Evolutionary conservation across 1,284 basidiomycete genomes (phyloP).

Genomic region (Trichosporon sp.): DNA sequence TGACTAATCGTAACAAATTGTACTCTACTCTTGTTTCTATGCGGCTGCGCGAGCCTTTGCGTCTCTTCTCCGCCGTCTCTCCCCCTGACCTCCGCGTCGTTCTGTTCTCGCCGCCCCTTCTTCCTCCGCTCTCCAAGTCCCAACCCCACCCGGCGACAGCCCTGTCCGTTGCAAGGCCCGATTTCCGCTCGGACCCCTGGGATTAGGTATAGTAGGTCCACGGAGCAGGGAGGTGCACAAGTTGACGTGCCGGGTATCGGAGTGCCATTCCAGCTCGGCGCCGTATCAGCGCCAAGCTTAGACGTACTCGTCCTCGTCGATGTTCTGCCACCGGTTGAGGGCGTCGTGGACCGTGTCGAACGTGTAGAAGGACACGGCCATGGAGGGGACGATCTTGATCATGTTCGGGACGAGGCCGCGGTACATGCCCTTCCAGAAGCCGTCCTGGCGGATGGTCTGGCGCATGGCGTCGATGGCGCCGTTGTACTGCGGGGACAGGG

Average conservation of each 20-base stretch:
- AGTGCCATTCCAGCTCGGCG: not conserved
- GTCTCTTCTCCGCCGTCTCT: not conserved
- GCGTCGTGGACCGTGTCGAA: conserved; percentile 49
- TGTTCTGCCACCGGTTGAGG: conserved; percentile 24
- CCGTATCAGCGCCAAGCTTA: not conserved
- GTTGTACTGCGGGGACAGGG: conserved; percentile 61
- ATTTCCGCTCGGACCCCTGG: no score
- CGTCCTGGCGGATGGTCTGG: conserved; percentile 68
- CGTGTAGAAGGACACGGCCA: conserved; percentile 65
- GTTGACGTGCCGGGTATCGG: not conserved
- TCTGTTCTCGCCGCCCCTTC: not conserved
- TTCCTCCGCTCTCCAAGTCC: no score
- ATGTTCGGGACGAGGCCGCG: conserved; percentile 88
- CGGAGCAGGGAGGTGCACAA: not conserved
- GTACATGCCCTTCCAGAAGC: conserved; percentile 54
- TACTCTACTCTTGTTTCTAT: not conserved
- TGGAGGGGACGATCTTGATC: conserved; percentile 79
- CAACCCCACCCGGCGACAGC: no score
- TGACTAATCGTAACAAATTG: not conserved
- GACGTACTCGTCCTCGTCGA: conserved; percentile 20
- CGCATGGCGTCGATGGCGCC: conserved; percentile 72
- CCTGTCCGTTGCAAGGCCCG: no score
- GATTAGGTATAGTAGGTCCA: no score
- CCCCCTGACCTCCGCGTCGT: not conserved
- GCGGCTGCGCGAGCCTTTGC: not conserved